These are phyloP conservation scores for Starmerella apicola DNA, from an alignment of 805 yeast species.

Conservation along the genomic window DNA sequence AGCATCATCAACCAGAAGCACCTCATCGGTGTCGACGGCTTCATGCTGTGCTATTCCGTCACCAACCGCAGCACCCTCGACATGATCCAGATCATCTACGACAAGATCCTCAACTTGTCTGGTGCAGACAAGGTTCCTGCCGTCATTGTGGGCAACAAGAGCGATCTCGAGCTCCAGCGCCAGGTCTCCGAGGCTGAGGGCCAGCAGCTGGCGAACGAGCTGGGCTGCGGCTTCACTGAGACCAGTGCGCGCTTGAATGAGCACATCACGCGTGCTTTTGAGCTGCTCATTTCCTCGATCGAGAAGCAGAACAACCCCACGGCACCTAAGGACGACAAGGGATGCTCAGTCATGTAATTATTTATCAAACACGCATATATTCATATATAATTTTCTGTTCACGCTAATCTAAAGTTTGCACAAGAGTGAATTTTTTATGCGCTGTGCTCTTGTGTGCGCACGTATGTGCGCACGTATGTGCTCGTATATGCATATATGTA, in stretches of 20 bases:
- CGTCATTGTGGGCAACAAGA: constrained; percentile 64
- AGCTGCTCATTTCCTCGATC: constrained; percentile 45
- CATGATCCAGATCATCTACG: constrained; percentile 61
- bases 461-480: too few species aligned
- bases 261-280: constrained; percentile 54
- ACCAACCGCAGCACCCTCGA: constrained; percentile 69
- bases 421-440: not conserved
- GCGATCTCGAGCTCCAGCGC: constrained; percentile 55
- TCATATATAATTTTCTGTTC: not conserved
- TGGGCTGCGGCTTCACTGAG: constrained; percentile 65
- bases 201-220: constrained; percentile 45
- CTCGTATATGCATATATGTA: too few species aligned
- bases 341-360: constrained; percentile 40
- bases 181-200: constrained; percentile 48
- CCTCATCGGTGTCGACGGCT: constrained; percentile 72
- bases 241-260: constrained; percentile 70
- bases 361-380: not conserved
- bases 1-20: constrained; percentile 68
- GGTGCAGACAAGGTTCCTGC: constrained; percentile 65
- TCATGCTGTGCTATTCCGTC: constrained; percentile 68
- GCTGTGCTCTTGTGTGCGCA: too few species aligned
- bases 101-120: constrained; percentile 56
- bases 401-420: not conserved
- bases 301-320: constrained; percentile 48
- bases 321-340: constrained; percentile 34